phyloP scores from a whole-genome alignment of 2,329 filamentous ascomycete species.

The Curvularia eragrostidis region DNA sequence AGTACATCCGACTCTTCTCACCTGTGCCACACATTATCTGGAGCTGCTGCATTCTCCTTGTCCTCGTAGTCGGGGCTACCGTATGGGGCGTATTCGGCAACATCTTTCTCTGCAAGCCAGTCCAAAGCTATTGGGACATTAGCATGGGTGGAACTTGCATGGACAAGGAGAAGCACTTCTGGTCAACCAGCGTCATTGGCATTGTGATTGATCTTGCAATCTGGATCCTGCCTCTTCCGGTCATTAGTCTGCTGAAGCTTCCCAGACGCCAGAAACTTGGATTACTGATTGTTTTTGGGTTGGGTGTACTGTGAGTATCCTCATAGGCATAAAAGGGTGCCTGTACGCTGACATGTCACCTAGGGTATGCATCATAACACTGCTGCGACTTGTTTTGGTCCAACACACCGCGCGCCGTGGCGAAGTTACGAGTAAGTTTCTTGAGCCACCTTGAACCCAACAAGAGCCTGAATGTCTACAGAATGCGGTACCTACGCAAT shows the following conservation, averaged over 20 bases:
- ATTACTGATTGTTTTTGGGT: slow-evolving; percentile 43
- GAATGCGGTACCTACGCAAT: slow-evolving; percentile 51
- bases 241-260: slow-evolving; percentile 40
- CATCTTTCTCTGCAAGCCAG: slow-evolving; percentile 39
- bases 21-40: slow-evolving; percentile 10
- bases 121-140: slow-evolving; percentile 37
- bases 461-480: slow-evolving; percentile 10
- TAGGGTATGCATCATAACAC: slow-evolving; percentile 40
- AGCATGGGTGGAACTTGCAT: slow-evolving; percentile 29
- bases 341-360: neutral
- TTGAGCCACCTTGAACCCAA: neutral
- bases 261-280: slow-evolving; percentile 43
- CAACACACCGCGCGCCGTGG: slow-evolving; percentile 24
- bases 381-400: slow-evolving; percentile 39
- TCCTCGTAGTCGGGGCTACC: slow-evolving; percentile 26
- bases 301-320: slow-evolving; percentile 46
- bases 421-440: slow-evolving; percentile 33
- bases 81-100: slow-evolving; percentile 40
- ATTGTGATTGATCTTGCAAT: slow-evolving; percentile 41
- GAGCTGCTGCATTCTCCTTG: slow-evolving; percentile 27
- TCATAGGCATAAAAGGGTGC: neutral
- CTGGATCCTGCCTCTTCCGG: slow-evolving; percentile 42
- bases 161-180: slow-evolving; percentile 35
- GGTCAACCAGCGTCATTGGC: slow-evolving; percentile 34
- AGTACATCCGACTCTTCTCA: slow-evolving; percentile 42